Evolutionary conservation across 805 yeast species (phyloP).

Genomic region (Kluyveromyces starmeri): DNA sequence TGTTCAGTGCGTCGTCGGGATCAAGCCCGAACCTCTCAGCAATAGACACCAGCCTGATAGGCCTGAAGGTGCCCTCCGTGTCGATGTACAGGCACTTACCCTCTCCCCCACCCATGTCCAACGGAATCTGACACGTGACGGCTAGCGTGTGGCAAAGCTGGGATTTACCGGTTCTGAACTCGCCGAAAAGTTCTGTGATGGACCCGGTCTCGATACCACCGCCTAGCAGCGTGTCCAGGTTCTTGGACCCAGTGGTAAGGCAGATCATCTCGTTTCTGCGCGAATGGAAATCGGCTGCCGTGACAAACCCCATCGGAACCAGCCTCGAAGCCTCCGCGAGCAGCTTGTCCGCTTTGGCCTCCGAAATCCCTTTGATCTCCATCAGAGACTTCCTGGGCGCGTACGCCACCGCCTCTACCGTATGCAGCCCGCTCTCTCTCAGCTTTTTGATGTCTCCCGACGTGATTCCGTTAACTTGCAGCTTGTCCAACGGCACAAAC

Average conservation of each 20-base stretch:
- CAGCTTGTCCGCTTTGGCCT: slow-evolving; percentile 85
- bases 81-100: slow-evolving; percentile 95
- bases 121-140: slow-evolving; percentile 91
- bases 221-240: slow-evolving; percentile 83
- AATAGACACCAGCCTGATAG: slow-evolving; percentile 78
- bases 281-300: slow-evolving; percentile 89
- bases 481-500: slow-evolving; percentile 28
- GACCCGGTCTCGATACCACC: slow-evolving; percentile 98
- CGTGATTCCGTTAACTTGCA: slow-evolving; percentile 77
- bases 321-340: slow-evolving; percentile 73
- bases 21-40: slow-evolving; percentile 87
- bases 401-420: slow-evolving; percentile 89
- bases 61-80: slow-evolving; percentile 95
- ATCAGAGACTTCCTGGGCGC: slow-evolving; percentile 77
- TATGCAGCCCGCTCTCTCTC: slow-evolving; percentile 73
- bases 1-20: slow-evolving; percentile 90
- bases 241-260: slow-evolving; percentile 91
- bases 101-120: slow-evolving; percentile 97
- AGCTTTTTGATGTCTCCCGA: slow-evolving; percentile 70
- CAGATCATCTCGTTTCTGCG: slow-evolving; percentile 87
- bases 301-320: slow-evolving; percentile 95
- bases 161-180: slow-evolving; percentile 95
- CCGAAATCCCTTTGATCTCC: slow-evolving; percentile 84
- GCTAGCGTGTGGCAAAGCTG: slow-evolving; percentile 95
- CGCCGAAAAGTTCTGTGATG: slow-evolving; percentile 93